phyloP scores from a whole-genome alignment of 805 yeast species.

The Candida coquimbonensis region DNA sequence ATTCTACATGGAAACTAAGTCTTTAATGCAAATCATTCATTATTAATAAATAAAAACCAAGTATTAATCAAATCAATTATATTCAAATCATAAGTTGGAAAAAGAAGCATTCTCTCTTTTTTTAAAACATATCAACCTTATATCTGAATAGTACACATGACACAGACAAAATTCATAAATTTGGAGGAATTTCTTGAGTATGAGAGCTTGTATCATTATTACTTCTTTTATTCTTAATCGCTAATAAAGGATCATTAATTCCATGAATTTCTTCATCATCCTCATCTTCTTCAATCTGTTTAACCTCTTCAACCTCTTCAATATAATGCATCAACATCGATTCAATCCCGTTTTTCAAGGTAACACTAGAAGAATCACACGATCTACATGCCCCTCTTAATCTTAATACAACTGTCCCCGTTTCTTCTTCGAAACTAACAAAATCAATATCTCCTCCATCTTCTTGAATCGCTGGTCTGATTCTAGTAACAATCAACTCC shows the following conservation, averaged over 20 bases:
- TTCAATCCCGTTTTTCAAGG: conserved; percentile 63
- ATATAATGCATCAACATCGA: conserved; percentile 64
- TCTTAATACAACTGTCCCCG: conserved; percentile 52
- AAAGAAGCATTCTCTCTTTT: too few species aligned
- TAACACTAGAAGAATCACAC: conserved; percentile 61
- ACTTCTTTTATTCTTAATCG: conserved; percentile 10
- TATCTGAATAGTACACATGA: too few species aligned
- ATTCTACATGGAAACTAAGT: background rate
- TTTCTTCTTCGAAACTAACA: conserved; percentile 50
- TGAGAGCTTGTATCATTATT: too few species aligned
- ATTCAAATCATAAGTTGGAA: background rate
- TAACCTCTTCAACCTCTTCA: conserved; percentile 58
- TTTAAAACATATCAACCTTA: too few species aligned
- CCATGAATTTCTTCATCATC: conserved; percentile 8
- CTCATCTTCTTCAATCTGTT: conserved; percentile 39
- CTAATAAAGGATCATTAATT: conserved; percentile 11
- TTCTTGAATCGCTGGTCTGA: conserved; percentile 68
- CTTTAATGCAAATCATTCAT: background rate
- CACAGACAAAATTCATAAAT: background rate
- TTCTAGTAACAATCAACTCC: conserved; percentile 61
- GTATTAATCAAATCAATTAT: background rate
- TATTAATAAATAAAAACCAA: background rate
- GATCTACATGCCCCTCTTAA: conserved; percentile 67
- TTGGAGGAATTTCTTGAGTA: conserved; percentile 14
- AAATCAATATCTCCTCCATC: conserved; percentile 74